Base-by-base conservation (phyloP, 2,329 filamentous ascomycete genomes). In the Chrysoporthe cubensis region DNA sequence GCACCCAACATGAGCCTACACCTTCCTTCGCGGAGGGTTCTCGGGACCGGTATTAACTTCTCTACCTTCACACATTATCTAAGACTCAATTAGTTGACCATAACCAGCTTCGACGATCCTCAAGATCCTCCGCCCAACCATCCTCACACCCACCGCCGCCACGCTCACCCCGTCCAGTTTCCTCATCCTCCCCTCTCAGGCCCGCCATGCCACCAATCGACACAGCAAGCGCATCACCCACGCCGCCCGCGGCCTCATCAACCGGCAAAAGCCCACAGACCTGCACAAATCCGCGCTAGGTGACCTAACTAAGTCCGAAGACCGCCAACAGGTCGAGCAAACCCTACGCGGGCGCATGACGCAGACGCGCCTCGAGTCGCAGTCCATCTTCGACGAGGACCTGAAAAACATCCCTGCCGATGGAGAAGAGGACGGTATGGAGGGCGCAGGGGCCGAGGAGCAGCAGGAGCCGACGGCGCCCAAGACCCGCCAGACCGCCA, bases 321-420 rank as follows among this genome's bases (percentile, higher is more conserved):
- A 71, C 18, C 75, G 77, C 50, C 72, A 76, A 48, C 77, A 81
- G 69, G 77, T 84, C 64, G 78, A 83, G 72, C 77, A 82, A 71
- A 77, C 78, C 71, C 76, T 80, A 69, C 78, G 80, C 50, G 74
- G 81, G 71, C 74, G 80, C 71, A 81, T 84, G 76, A 75, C 78
- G 76, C 76, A 79, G 72, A 80, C 81, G 56, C 79, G 81, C 16
- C 76, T 83, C 57, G 70, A 67, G 43, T 79, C 83, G 60, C 83
- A 88, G 73, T 89, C 87, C 65, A 83, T 93, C 73, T 87, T 92
- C 72, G 87, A 90, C 67, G 85, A 91, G 64, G 82, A 84, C 70
- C 79, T 85, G 71, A 79, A 83, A 67, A 73, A 71, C 21, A 68
- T 71, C 54, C 63, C 71, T 66, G 76, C 74, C 34, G 74, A 34